Conservation (phyloP, 2,329 filamentous ascomycete genomes). For the Ophidiomyces ophidiicola region DNA sequence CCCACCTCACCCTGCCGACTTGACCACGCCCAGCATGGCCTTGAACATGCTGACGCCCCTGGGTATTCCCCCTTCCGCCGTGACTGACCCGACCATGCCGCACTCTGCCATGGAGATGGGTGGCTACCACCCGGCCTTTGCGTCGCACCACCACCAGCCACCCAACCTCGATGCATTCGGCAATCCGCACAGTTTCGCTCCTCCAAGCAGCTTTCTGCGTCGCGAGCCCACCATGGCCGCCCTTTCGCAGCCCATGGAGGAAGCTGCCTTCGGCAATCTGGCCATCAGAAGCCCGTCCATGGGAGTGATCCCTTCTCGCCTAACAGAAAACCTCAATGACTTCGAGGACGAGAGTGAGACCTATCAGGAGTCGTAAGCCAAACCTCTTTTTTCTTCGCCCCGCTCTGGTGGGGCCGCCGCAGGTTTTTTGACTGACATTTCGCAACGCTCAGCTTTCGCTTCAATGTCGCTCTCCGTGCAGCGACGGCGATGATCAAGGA, state of each 20-base stretch:
- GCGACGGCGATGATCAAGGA: conserved; percentile 85
- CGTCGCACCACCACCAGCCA: conserved; percentile 46
- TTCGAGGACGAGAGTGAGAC: conserved; percentile 37
- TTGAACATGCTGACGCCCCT: conserved; percentile 56
- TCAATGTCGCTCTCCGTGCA: conserved; percentile 78
- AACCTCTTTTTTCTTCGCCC: background rate
- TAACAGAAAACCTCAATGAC: conserved; percentile 14
- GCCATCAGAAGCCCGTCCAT: conserved; percentile 5
- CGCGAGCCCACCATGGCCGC: conserved; percentile 69
- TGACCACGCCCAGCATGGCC: conserved; percentile 68
- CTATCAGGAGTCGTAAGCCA: conserved; percentile 16
- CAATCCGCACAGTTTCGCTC: conserved; percentile 51
- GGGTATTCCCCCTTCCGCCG: conserved; percentile 59
- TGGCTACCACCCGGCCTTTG: conserved; percentile 49
- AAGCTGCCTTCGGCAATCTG: conserved; percentile 49
- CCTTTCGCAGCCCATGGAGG: conserved; percentile 56
- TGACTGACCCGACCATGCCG: conserved; percentile 31
- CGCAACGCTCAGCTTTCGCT: conserved; percentile 40
- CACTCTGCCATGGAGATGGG: conserved; percentile 51
- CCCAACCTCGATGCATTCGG: conserved; percentile 58
- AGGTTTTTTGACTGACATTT: background rate
- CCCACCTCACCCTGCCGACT: conserved; percentile 70
- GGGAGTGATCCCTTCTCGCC: conserved; percentile 13
- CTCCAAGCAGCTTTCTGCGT: conserved; percentile 61
- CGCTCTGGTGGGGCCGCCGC: background rate